Conservation (phyloP, 1,284 basidiomycete species). For the Trametes hirsuta region DNA sequence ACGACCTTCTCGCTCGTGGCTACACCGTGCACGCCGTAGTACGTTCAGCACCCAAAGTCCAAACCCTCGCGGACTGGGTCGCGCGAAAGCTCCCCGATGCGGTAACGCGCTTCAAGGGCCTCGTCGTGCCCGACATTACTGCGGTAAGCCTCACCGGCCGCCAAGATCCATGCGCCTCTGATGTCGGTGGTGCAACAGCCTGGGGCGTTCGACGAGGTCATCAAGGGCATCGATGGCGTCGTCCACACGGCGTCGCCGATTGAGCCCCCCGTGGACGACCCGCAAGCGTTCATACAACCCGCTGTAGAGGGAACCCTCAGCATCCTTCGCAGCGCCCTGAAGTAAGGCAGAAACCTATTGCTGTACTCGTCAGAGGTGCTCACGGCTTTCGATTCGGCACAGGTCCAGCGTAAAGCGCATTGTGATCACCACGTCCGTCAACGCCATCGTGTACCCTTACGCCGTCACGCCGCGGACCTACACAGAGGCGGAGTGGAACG, state of each 20-base stretch:
- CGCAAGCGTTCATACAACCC: slow-evolving; percentile 29
- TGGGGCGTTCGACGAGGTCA: slow-evolving; percentile 20
- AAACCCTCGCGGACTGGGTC: slow-evolving; percentile 51
- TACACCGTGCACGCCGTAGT: slow-evolving; percentile 61
- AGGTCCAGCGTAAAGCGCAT: slow-evolving; percentile 42
- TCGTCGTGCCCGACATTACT: slow-evolving; percentile 58
- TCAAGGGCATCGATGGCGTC: slow-evolving; percentile 30
- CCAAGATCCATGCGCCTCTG: not conserved
- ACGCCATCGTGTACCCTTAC: slow-evolving; percentile 42
- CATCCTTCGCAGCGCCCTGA: slow-evolving; percentile 6
- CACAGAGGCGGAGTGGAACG: slow-evolving; percentile 64
- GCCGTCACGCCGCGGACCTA: not conserved
- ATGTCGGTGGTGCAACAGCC: not conserved
- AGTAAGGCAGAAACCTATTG: not conserved
- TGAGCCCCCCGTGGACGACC: slow-evolving; percentile 28
- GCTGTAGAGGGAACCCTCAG: slow-evolving; percentile 5
- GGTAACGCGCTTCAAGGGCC: slow-evolving; percentile 41
- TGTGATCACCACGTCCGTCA: slow-evolving; percentile 64
- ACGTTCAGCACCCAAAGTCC: slow-evolving; percentile 52
- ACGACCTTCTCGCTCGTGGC: slow-evolving; percentile 41
- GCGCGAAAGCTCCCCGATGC: slow-evolving; percentile 41
- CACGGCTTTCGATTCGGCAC: slow-evolving; percentile 14
- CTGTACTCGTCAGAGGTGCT: not conserved
- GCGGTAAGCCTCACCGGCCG: slow-evolving; percentile 34
- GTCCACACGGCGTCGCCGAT: slow-evolving; percentile 51